Conservation (phyloP, 345 rosid genomes). For the Garcia nutans region DNA sequence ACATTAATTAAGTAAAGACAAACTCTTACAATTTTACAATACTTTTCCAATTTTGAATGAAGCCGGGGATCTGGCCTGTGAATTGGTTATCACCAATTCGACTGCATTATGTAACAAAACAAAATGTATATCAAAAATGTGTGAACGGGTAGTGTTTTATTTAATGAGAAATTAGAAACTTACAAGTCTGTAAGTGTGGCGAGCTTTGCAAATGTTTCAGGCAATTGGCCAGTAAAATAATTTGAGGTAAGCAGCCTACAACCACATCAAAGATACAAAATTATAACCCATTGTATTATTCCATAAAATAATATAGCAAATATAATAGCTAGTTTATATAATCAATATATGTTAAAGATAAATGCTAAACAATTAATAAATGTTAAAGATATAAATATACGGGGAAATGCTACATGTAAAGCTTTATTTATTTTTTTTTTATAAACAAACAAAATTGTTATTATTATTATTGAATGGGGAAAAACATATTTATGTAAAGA, state of each 20-base stretch:
- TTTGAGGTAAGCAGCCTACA: slow-evolving; percentile 50
- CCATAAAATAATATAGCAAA: neutral
- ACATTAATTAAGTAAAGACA: no score
- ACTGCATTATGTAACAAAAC: slow-evolving; percentile 23
- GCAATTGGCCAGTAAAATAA: slow-evolving; percentile 47
- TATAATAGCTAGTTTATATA: no score
- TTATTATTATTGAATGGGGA: no score
- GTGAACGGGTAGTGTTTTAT: neutral
- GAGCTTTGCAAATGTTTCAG: slow-evolving; percentile 45
- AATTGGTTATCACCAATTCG: slow-evolving; percentile 53
- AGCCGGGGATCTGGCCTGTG: slow-evolving; percentile 48
- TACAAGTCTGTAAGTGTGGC: slow-evolving; percentile 45
- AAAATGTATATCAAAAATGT: neutral
- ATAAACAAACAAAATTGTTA: no score
- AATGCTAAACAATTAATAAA: no score
- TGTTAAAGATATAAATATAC: no score
- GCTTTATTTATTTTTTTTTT: no score
- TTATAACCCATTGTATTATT: neutral
- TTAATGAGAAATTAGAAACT: slow-evolving; percentile 13
- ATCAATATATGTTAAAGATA: no score
- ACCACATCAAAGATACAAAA: slow-evolving; percentile 4
- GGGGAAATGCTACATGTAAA: no score
- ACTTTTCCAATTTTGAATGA: slow-evolving; percentile 52
- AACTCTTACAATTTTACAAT: slow-evolving; percentile 46
- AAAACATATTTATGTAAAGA: no score